These are phyloP conservation scores for Teratosphaeria nubilosa DNA, from an alignment of 2,329 filamentous ascomycete genomes.

Conservation along the genomic window DNA sequence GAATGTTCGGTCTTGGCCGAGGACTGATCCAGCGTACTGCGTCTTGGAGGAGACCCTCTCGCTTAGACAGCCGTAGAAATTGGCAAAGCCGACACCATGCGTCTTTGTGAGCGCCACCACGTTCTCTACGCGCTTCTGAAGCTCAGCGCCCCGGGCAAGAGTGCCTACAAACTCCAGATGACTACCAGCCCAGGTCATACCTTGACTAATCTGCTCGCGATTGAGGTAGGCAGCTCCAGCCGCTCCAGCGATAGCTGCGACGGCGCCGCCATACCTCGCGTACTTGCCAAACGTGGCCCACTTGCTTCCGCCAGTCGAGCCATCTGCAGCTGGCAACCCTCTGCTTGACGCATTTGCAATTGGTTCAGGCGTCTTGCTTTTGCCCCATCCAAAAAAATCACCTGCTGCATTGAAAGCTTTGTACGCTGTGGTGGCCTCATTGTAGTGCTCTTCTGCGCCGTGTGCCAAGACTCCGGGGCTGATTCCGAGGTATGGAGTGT, in stretches of 20 bases:
- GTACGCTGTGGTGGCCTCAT: conserved; percentile 60
- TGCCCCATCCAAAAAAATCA: conserved; percentile 43
- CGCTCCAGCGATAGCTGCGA: conserved; percentile 68
- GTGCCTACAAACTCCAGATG: conserved; percentile 93
- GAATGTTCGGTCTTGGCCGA: conserved; percentile 71
- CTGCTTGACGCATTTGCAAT: conserved; percentile 18
- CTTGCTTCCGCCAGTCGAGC: conserved; percentile 10
- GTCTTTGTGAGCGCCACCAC: conserved; percentile 56
- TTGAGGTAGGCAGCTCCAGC: conserved; percentile 81
- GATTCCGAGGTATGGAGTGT: conserved; percentile 83
- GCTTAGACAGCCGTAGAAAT: conserved; percentile 79
- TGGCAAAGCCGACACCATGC: conserved; percentile 65
- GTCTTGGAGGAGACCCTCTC: conserved; percentile 44
- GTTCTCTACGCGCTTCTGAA: conserved; percentile 61
- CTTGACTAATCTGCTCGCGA: conserved; percentile 65
- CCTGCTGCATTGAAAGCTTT: conserved; percentile 55
- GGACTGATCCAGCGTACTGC: conserved; percentile 45
- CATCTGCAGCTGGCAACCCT: conserved; percentile 19
- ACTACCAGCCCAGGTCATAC: conserved; percentile 73
- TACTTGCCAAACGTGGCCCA: conserved; percentile 63
- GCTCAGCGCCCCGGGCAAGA: conserved; percentile 70
- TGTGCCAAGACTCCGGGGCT: conserved; percentile 75
- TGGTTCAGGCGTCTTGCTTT: conserved; percentile 9
- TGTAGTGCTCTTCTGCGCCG: conserved; percentile 78
- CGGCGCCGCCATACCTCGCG: conserved; percentile 74